A percentile compares a stretch with the other conserved stretches of the same genome.
Evolutionary conservation across 768 basidiomycete genomes (phyloP).

Genomic region (Leccinum arenicola): DNA sequence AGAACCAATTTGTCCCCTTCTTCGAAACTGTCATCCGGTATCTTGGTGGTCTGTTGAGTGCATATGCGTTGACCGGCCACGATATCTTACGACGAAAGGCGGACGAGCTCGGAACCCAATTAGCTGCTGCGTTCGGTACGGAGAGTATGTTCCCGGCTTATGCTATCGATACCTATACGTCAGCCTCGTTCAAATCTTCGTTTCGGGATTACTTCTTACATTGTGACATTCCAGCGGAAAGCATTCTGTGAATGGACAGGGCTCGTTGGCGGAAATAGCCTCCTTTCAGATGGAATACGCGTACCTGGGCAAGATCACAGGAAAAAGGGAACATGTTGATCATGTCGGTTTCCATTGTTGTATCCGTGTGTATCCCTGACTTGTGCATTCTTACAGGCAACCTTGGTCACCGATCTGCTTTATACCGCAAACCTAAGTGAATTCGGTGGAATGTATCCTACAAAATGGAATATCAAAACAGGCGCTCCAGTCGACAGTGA

Average conservation of each 20-base stretch:
- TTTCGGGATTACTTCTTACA: not conserved
- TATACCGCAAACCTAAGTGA: slow-evolving; percentile 41
- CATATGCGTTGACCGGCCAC: slow-evolving; percentile 72
- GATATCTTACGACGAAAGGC: slow-evolving; percentile 63
- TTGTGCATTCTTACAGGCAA: slow-evolving; percentile 37
- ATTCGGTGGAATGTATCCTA: slow-evolving; percentile 63
- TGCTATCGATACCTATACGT: slow-evolving; percentile 65
- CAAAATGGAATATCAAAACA: slow-evolving; percentile 48
- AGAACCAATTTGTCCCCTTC: slow-evolving; percentile 45
- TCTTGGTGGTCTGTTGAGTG: slow-evolving; percentile 82
- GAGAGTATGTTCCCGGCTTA: slow-evolving; percentile 67
- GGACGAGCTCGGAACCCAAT: slow-evolving; percentile 65
- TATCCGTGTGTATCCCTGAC: not conserved
- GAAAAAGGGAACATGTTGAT: slow-evolving; percentile 59
- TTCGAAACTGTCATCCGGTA: slow-evolving; percentile 89
- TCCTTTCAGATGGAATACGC: slow-evolving; percentile 82
- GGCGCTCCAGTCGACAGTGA: slow-evolving; percentile 47
- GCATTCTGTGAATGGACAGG: slow-evolving; percentile 13
- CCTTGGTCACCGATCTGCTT: slow-evolving; percentile 46
- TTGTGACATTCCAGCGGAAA: not conserved
- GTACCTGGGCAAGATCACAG: slow-evolving; percentile 77
- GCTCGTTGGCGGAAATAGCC: slow-evolving; percentile 71
- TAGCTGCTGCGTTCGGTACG: slow-evolving; percentile 72
- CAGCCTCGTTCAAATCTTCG: slow-evolving; percentile 10
- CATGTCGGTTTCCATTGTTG: slow-evolving; percentile 38